These are phyloP conservation scores for Sporothrix globosa DNA, from an alignment of 2,329 filamentous ascomycete species.

Conservation along the genomic window DNA sequence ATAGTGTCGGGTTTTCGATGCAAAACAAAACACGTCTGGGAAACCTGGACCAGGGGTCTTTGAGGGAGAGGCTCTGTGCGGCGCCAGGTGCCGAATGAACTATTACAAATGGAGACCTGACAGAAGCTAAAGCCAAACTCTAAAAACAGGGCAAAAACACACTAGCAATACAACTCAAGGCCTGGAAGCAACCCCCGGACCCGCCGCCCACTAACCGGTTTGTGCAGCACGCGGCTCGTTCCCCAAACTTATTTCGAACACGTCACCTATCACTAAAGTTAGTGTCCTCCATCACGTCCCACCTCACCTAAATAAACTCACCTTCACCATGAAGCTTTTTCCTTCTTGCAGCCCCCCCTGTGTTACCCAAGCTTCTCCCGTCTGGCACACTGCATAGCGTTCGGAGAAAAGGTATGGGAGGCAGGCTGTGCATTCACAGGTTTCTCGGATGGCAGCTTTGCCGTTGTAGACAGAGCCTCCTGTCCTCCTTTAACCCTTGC, in stretches of 20 bases:
- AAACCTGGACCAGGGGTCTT: constrained; percentile 20
- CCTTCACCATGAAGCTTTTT: constrained; percentile 2
- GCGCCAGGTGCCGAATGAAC: constrained; percentile 6
- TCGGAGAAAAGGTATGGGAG: constrained; percentile 11
- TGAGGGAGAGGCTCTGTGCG: constrained; percentile 32
- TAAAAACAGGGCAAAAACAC: not conserved
- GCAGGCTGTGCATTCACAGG: constrained; percentile 6
- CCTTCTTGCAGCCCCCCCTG: not conserved
- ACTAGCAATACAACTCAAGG: too few relatives aligned
- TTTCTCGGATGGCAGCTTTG: constrained; percentile 28
- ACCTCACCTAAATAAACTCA: not conserved
- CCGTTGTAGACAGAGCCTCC: constrained; percentile 6
- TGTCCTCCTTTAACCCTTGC: not conserved
- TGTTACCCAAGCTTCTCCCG: not conserved
- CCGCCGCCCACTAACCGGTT: constrained; percentile 1
- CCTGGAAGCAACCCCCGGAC: not conserved
- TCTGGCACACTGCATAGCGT: constrained; percentile 4
- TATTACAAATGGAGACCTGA: not conserved
- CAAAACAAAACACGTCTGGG: constrained; percentile 35
- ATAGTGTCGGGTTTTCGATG: constrained; percentile 30
- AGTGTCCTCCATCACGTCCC: not conserved
- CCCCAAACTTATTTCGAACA: not conserved
- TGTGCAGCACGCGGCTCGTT: not conserved
- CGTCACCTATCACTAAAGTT: not conserved
- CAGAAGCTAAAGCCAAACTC: not conserved